Evolutionary conservation across 345 rosid genomes (phyloP), one percentile per base, ranked within the genome.

Genomic region (Turnera subulata): DNA sequence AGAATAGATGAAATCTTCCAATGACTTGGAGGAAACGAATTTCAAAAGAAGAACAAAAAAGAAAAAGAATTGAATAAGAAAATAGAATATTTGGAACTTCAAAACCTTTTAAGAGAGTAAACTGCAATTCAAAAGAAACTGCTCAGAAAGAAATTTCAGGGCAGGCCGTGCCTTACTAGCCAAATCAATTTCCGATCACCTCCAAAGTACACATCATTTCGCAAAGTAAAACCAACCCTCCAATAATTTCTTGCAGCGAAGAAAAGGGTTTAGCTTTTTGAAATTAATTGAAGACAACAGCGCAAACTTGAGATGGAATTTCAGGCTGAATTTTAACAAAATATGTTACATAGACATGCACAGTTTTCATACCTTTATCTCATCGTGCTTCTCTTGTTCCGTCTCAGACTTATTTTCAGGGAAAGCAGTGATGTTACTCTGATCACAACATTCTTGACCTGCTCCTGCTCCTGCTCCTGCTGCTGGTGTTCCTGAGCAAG

Each of bases 311-410:
- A 29, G 35, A 29, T 8, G 8, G 35, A 29, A 29, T 29, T n/a
- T 29, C 35, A 29, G 8, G 35, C 35, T 29, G 5, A 29, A 29
- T 3, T 29, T n/a, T n/a, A n/a, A n/a, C 35, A 4, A 8, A 3
- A 29, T 8, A 29, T 29, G 8, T 29, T 29, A 29, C 35, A 29
- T 8, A 29, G 5, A 8, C 35, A 29, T 29, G 35, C 35, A 29
- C 8, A 29, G 8, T 29, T n/a, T 47, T 46, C 59, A 18, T 48
- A 74, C 78, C 78, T 26, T 55, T 42, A 46, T 55, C 4, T 26
- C 45, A 24, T 61, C 52, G 32, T 12, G 55, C 29, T 16, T 46
- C 22, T 55, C 24, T 21, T 20, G 29, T n/a, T 59, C 62, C 14
- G 1, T 52, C n/a, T 16, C 29, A 22, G 62, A 33, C 47, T 10